Base-by-base conservation (phyloP, 345 rosid genomes). In the Brassica cretica region DNA sequence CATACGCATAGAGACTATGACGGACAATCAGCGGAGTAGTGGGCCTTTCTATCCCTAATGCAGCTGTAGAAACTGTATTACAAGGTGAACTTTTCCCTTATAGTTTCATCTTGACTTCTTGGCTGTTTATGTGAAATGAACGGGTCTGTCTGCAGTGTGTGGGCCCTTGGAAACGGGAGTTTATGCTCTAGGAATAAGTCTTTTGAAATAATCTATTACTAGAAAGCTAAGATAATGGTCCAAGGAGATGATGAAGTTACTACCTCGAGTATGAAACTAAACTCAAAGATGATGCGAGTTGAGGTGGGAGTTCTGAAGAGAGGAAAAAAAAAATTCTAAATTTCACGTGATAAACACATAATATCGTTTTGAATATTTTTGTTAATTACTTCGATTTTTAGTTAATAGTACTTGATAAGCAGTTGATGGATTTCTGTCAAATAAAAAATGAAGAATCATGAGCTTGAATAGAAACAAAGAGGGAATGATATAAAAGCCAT, bases 31-130 rank as follows among this genome's bases (percentile, higher is more conserved):
- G 82, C 85, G 97, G 97, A 27, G 89, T 89, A 66, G 98, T 94
- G 68, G 98, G 98, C 44, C 90, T 94, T 70, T 88, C 86, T 72
- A 87, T 92, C 73, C 98, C 98, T 10, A 94, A 89, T 82, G 91
- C 92, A 19, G 97, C 97, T 12, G 93, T 94, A 24, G 97, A 89
- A 80, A 77, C 90, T 16, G 98, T 94, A 49, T 91, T 94, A 61
- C 91, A 92, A 92, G 98, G 98, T 93, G 78, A 24, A 25, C 27
- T 6, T 62, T 21, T 56, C 67, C 63, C 65, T 53, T 70, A 56
- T 46, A 58, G 24, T 67, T 4, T 49, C 8, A 53, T 14, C 49
- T 59, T 41, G n/a, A 41, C 14, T 41, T 18, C 30, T 9, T 37
- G 44, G 44, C 44, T 37, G 44, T 37, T 37, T 37, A 37, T 37